Base-by-base conservation (phyloP, 2,329 filamentous ascomycete species). In the Arthrinium phaeospermum region DNA sequence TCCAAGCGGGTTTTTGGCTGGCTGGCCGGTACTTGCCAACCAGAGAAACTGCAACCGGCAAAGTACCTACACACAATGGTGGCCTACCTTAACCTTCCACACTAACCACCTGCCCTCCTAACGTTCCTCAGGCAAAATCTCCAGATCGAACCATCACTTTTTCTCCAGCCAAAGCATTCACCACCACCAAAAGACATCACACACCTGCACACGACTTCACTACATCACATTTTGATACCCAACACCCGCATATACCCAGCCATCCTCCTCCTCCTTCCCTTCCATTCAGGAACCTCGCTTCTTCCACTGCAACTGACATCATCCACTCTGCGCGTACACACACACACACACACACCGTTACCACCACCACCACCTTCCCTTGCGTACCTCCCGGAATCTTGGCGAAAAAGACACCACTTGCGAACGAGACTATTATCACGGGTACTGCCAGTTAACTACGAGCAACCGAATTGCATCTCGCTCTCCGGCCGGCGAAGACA, bases 141-240 rank as follows among this genome's bases (percentile, higher is more conserved):
- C 67, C 67, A 69, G 47, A 69, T 69, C 67, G 67, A 69, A 69
- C 67, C 67, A 69, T 69, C 67, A 41, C 61, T 49, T 47, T 47
- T 49, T 69, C 67, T 69, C 47, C 67, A 69, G 47, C 45, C 7
- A 64, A 41, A 41, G 19, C 34, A 64, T 41, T 64, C 57, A 64
- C 53, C 6, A 61, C 53, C 53, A 37, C 53, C 30, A 27, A 22
- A 44, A 68, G 30, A 68, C 19, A 27, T 19, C 37, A 45, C 37
- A 46, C 67, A 41, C 30, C 16, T 41, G 64, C 44, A 67, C 64
- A 67, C 64, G 64, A 46, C 14, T 27, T n/a, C 13, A 49, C 67
- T 41, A n/a, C 57, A 37, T 64, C 57, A 41, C 34, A 1, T 64
- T n/a, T 64, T 30, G 57, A 64, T 64, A 64, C 57, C 57, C 57